phyloP scores from a whole-genome alignment of 768 basidiomycete species.

The Exidia glandulosa region DNA sequence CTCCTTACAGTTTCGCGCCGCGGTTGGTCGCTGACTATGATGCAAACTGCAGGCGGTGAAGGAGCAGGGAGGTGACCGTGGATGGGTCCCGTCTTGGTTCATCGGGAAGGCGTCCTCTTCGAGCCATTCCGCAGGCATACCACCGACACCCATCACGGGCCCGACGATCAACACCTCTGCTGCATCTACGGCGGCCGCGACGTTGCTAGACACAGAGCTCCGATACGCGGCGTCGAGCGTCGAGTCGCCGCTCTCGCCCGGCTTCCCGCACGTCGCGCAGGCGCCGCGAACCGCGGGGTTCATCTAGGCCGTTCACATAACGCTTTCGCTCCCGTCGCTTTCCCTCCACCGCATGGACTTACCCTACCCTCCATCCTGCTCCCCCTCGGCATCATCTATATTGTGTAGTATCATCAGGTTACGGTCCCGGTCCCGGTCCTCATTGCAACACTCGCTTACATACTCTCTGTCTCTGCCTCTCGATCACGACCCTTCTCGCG shows the following conservation, averaged over 20 bases:
- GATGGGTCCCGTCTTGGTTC: constrained; percentile 99
- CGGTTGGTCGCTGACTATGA: too few species aligned
- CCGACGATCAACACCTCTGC: neutral
- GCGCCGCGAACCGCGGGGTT: constrained; percentile 13
- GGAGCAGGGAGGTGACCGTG: constrained; percentile 84
- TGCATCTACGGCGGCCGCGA: neutral
- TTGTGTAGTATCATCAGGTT: neutral
- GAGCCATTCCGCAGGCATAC: constrained; percentile 17
- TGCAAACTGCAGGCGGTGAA: constrained; percentile 62
- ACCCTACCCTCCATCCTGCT: neutral
- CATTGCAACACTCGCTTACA: too few species aligned
- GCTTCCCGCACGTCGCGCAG: constrained; percentile 42
- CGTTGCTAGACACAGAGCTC: constrained; percentile 9
- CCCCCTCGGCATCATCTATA: too few species aligned
- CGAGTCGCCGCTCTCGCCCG: constrained; percentile 67
- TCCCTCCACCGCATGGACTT: neutral
- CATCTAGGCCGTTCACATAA: neutral
- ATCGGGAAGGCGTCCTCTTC: constrained; percentile 69
- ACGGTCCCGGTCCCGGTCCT: neutral
- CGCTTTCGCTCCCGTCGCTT: neutral
- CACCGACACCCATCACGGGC: constrained; percentile 37
- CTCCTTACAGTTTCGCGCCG: constrained; percentile 2
- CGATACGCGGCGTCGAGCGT: constrained; percentile 25
- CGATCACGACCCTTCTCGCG: too few species aligned
- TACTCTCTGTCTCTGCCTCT: too few species aligned